Evolutionary conservation across 768 basidiomycete genomes (phyloP).

Genomic region (Lactarius tabidus): DNA sequence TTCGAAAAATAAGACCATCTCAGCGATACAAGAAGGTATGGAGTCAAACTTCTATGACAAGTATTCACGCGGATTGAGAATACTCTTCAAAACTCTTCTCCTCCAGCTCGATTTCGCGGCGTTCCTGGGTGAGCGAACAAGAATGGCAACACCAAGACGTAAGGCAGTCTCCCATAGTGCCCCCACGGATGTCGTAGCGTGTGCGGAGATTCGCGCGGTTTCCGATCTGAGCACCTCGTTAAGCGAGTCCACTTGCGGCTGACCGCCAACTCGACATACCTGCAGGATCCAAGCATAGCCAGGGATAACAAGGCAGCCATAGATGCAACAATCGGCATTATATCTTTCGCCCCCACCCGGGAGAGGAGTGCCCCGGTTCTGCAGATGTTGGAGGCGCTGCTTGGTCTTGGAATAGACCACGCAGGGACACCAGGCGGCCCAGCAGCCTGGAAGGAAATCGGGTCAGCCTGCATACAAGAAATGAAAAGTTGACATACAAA

Average conservation of each 20-base stretch:
- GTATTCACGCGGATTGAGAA: not conserved
- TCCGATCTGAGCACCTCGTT: constrained; percentile 34
- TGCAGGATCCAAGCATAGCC: constrained; percentile 40
- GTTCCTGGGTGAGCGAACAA: constrained; percentile 48
- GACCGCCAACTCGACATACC: constrained; percentile 29
- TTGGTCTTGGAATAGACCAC: constrained; percentile 39
- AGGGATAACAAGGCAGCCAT: constrained; percentile 33
- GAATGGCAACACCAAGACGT: constrained; percentile 41
- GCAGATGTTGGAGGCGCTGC: constrained; percentile 38
- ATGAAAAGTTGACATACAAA: constrained; percentile 29
- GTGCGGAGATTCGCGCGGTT: constrained; percentile 38
- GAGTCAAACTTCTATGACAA: not conserved
- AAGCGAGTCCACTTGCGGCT: not conserved
- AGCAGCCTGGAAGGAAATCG: constrained; percentile 30
- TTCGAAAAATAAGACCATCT: no score
- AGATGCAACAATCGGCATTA: constrained; percentile 33
- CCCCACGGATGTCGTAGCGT: constrained; percentile 47
- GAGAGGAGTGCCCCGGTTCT: constrained; percentile 35
- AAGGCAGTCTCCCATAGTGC: constrained; percentile 40
- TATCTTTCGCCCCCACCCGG: constrained; percentile 31
- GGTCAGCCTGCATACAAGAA: constrained; percentile 11
- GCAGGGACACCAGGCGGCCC: constrained; percentile 41
- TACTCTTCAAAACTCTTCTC: constrained; percentile 35
- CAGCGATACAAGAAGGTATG: fast-evolving
- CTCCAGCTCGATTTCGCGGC: constrained; percentile 45